These are phyloP conservation scores for Fusarium cyanostomum DNA, from an alignment of 2,329 filamentous ascomycete genomes.

Conservation along the genomic window DNA sequence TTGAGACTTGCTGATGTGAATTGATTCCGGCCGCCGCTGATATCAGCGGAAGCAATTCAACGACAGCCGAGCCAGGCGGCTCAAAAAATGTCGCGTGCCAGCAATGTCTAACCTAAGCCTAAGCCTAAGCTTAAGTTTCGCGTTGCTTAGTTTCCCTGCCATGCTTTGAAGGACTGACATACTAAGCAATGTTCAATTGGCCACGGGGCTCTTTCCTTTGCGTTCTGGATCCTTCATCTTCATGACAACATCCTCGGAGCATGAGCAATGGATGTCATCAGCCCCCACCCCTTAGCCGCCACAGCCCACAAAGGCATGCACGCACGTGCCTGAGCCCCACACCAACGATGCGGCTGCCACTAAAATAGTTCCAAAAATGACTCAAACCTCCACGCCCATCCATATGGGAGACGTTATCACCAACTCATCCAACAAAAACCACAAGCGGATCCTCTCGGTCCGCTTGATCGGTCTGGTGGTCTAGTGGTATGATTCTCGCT, in stretches of 20 bases:
- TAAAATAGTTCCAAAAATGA: constrained; percentile 1
- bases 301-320: neutral
- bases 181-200: too few relatives aligned
- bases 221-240: too few relatives aligned
- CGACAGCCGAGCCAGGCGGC: neutral
- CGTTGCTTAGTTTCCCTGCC: neutral
- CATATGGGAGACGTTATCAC: constrained; percentile 21
- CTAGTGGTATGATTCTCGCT: constrained; percentile 78
- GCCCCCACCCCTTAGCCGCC: too few relatives aligned
- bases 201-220: too few relatives aligned
- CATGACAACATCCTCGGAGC: too few relatives aligned
- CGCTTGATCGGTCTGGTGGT: constrained; percentile 58
- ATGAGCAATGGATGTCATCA: too few relatives aligned
- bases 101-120: too few relatives aligned
- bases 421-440: constrained; percentile 9
- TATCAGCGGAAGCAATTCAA: neutral
- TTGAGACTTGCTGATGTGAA: neutral
- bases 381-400: constrained; percentile 2
- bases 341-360: neutral
- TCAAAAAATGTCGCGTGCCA: neutral
- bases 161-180: neutral
- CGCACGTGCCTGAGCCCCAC: neutral
- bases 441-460: constrained; percentile 9
- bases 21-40: neutral
- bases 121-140: neutral